A percentile compares a stretch with the other conserved stretches of the same genome.
Evolutionary conservation across 169 alveolate species (phyloP).

Genomic region (Plasmodium fragile): DNA sequence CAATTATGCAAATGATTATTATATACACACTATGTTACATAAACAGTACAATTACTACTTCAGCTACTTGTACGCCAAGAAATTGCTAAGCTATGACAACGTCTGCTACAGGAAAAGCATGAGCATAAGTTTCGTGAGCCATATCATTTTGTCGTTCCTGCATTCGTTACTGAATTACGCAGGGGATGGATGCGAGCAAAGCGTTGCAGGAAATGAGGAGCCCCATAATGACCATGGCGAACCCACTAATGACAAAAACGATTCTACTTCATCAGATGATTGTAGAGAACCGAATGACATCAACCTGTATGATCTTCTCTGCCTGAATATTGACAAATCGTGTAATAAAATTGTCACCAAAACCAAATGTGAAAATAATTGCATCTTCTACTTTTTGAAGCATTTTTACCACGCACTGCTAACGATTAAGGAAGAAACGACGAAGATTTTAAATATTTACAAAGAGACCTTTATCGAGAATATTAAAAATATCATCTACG

Average conservation of each 20-base stretch:
- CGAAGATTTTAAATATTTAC: slow-evolving; percentile 67
- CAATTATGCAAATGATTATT: slow-evolving; percentile 74
- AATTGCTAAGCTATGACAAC: slow-evolving; percentile 71
- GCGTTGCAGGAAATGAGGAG: neutral
- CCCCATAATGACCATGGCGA: neutral
- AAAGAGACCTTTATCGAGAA: slow-evolving; percentile 76
- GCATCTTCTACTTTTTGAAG: slow-evolving; percentile 67
- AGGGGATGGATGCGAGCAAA: slow-evolving; percentile 6
- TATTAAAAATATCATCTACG: slow-evolving; percentile 72
- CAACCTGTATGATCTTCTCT: slow-evolving; percentile 44
- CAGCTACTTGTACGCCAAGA: slow-evolving; percentile 73
- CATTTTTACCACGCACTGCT: slow-evolving; percentile 67
- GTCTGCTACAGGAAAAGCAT: slow-evolving; percentile 76
- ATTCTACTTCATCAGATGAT: neutral
- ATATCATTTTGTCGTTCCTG: slow-evolving; percentile 70
- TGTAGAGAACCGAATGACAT: slow-evolving; percentile 6
- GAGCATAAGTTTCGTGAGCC: slow-evolving; percentile 77
- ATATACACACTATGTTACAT: slow-evolving; percentile 72
- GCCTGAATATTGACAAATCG: slow-evolving; percentile 50
- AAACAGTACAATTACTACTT: slow-evolving; percentile 74
- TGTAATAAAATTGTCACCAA: slow-evolving; percentile 58
- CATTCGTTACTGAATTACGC: slow-evolving; percentile 60
- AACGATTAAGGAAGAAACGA: slow-evolving; percentile 71
- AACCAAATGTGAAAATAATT: slow-evolving; percentile 52
- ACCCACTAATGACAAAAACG: neutral